phyloP scores from a whole-genome alignment of 1,139 yeast genomes.

The Pichia terricola region DNA sequence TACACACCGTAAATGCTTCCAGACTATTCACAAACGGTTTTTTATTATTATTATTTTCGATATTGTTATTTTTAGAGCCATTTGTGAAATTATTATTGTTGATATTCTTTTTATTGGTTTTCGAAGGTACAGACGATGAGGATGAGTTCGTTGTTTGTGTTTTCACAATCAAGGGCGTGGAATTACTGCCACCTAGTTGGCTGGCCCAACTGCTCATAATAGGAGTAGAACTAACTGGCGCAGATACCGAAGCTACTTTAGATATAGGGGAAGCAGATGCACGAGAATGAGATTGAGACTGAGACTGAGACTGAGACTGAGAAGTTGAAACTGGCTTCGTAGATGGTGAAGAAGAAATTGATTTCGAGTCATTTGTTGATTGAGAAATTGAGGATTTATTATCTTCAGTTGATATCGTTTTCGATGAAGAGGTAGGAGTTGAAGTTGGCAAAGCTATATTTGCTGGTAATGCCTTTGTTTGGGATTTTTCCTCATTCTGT shows the following conservation, averaged over 20 bases:
- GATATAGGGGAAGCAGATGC: not conserved
- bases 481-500: no score
- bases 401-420: no score
- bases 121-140: not conserved
- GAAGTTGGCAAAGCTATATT: no score
- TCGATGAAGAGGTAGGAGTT: no score
- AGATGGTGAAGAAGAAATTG: no score
- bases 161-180: not conserved
- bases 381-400: no score
- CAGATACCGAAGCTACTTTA: not conserved
- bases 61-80: not conserved
- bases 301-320: not conserved
- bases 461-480: no score
- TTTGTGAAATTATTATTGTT: not conserved
- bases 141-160: not conserved
- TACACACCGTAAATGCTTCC: not conserved
- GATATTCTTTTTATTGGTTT: not conserved
- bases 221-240: not conserved
- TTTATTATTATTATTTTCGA: no score
- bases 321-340: not conserved
- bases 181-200: not conserved
- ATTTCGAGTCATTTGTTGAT: no score
- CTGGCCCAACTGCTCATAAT: not conserved
- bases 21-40: not conserved
- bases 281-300: not conserved